Evolutionary conservation across 2,329 filamentous ascomycete species (phyloP).

Genomic region (Fusarium redolens): DNA sequence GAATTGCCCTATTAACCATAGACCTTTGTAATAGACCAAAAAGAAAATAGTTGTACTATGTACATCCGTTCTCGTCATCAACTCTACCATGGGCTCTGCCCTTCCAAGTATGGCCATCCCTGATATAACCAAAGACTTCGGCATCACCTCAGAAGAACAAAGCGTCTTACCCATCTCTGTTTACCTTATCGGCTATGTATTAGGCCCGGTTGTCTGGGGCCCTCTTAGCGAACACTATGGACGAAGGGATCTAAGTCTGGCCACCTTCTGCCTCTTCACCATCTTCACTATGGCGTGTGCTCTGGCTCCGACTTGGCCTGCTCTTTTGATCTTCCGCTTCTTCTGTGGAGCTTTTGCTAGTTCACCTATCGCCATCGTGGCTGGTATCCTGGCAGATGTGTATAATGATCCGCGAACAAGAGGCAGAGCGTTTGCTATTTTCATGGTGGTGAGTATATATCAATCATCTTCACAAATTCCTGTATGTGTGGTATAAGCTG

Average conservation of each 20-base stretch:
- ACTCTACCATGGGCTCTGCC: constrained; percentile 74
- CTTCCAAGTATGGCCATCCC: constrained; percentile 72
- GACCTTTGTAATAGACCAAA: constrained; percentile 53
- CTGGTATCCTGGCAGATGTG: constrained; percentile 73
- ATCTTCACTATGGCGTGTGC: constrained; percentile 67
- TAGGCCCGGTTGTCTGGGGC: constrained; percentile 71
- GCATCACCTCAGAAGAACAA: constrained; percentile 60
- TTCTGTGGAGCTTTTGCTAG: constrained; percentile 65
- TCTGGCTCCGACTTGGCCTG: constrained; percentile 63
- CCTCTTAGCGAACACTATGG: constrained; percentile 75
- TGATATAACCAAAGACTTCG: constrained; percentile 68
- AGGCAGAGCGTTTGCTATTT: constrained; percentile 70
- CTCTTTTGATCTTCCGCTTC: constrained; percentile 66
- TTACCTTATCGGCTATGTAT: constrained; percentile 73
- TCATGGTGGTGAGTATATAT: constrained; percentile 66
- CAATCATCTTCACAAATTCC: not conserved
- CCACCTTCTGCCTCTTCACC: constrained; percentile 60
- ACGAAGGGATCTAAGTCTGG: constrained; percentile 59
- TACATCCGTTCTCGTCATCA: constrained; percentile 70
- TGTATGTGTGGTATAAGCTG: constrained; percentile 10
- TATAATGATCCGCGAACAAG: constrained; percentile 63
- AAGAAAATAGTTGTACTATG: constrained; percentile 67
- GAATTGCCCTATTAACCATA: not conserved
- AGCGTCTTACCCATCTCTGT: constrained; percentile 69
- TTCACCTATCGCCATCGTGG: constrained; percentile 71